Evolutionary conservation across 768 basidiomycete genomes (phyloP).

Genomic region (Russula lepida): DNA sequence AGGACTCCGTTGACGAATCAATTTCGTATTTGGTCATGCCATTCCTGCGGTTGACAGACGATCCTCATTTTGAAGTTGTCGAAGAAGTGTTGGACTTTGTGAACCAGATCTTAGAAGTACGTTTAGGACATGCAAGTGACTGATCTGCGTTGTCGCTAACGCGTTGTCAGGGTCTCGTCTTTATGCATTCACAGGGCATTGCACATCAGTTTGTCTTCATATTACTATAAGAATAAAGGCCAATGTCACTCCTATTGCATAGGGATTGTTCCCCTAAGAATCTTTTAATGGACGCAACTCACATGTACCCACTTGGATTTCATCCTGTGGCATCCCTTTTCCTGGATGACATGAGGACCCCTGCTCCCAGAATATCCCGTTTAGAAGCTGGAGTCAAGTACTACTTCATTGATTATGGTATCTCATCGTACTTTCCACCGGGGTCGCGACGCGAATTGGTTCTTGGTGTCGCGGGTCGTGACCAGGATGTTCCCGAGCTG

Average conservation of each 20-base stretch:
- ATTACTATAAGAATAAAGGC: neutral
- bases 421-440: conserved; percentile 4
- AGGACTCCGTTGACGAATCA: neutral
- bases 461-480: neutral
- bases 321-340: conserved; percentile 20
- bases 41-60: neutral
- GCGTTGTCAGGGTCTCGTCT: conserved; percentile 9
- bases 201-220: conserved; percentile 9
- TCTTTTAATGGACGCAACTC: conserved; percentile 11
- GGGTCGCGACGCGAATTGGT: neutral
- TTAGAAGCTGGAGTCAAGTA: conserved; percentile 3
- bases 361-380: neutral
- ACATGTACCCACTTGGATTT: conserved; percentile 14
- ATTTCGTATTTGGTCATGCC: conserved; percentile 20
- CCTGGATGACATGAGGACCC: neutral
- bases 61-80: neutral
- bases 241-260: neutral
- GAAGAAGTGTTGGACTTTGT: conserved; percentile 15
- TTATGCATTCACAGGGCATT: conserved; percentile 16
- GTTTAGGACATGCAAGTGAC: neutral
- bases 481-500: conserved; percentile 17
- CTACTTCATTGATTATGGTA: conserved; percentile 14
- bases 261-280: conserved; percentile 3
- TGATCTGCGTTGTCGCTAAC: neutral
- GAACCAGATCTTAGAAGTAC: conserved; percentile 12